phyloP scores from a whole-genome alignment of 768 basidiomycete genomes.

The Epithele typhae region DNA sequence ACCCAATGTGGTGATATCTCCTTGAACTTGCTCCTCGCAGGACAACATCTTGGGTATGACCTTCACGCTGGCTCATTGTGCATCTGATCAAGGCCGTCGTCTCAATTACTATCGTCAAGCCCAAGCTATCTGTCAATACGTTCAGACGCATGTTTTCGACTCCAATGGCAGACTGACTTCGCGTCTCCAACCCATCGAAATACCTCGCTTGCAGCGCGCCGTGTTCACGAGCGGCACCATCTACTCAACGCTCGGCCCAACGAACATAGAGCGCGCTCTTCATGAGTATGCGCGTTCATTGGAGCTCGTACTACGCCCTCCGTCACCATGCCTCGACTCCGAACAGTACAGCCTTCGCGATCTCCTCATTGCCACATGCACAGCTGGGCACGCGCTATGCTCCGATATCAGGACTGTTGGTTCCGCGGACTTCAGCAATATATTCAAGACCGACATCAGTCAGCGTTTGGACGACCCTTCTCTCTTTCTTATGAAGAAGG shows the following conservation, averaged over 20 bases:
- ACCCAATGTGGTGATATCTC: too few relatives aligned
- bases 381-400: slow-evolving; percentile 28
- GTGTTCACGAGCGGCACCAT: slow-evolving; percentile 38
- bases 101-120: slow-evolving; percentile 24
- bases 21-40: too few relatives aligned
- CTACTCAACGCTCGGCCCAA: slow-evolving; percentile 27
- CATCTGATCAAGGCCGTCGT: slow-evolving; percentile 6
- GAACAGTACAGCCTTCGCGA: slow-evolving; percentile 32
- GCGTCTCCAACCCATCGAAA: slow-evolving; percentile 27
- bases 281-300: slow-evolving; percentile 38
- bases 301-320: slow-evolving; percentile 36
- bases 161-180: slow-evolving; percentile 19
- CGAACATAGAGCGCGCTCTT: slow-evolving; percentile 26
- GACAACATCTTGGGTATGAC: slow-evolving; percentile 35
- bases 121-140: slow-evolving; percentile 30
- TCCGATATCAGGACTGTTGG: slow-evolving; percentile 20
- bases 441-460: slow-evolving; percentile 19
- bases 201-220: slow-evolving; percentile 42
- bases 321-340: slow-evolving; percentile 15
- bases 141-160: slow-evolving; percentile 25
- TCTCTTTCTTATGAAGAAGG: slow-evolving; percentile 32
- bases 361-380: slow-evolving; percentile 35
- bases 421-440: slow-evolving; percentile 18
- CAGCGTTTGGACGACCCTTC: slow-evolving; percentile 27
- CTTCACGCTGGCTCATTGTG: slow-evolving; percentile 18